phyloP scores from a whole-genome alignment of 2,329 filamentous ascomycete genomes.

The Colletotrichum filicis region DNA sequence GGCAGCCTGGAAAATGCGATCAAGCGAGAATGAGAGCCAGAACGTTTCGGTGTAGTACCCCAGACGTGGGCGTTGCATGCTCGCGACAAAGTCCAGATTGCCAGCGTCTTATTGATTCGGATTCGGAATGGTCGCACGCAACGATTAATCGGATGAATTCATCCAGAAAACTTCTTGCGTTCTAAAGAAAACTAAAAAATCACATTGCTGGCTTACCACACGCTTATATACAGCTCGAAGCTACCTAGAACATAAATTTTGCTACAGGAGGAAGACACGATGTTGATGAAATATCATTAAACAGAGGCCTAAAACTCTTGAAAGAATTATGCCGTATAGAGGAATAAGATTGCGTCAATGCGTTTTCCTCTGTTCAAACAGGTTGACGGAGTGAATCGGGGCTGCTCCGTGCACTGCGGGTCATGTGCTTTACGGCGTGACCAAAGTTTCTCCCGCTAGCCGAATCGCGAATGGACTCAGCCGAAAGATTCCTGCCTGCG shows the following conservation, averaged over 20 bases:
- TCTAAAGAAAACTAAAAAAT: too few species aligned
- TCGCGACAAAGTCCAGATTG: too few species aligned
- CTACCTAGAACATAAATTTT: not conserved
- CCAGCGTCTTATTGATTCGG: too few species aligned
- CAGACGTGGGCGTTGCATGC: too few species aligned
- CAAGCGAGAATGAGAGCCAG: too few species aligned
- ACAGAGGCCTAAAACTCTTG: not conserved
- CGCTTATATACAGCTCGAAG: not conserved
- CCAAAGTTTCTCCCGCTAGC: slow-evolving; percentile 47
- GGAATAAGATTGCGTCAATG: not conserved
- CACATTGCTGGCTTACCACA: not conserved
- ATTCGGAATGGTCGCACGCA: too few species aligned
- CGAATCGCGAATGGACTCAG: slow-evolving; percentile 52
- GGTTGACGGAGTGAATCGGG: not conserved
- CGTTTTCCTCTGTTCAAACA: not conserved
- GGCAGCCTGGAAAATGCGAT: too few species aligned
- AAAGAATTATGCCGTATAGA: not conserved
- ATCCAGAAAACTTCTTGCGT: not conserved
- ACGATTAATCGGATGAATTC: too few species aligned
- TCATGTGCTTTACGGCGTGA: slow-evolving; percentile 49
- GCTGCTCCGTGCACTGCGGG: slow-evolving; percentile 11
- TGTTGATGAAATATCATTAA: not conserved
- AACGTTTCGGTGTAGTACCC: too few species aligned
- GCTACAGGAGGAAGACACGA: not conserved
- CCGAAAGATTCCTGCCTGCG: slow-evolving; percentile 60